Conservation (phyloP, 164 flowering plant genomes). For the Annona squamosa region DNA sequence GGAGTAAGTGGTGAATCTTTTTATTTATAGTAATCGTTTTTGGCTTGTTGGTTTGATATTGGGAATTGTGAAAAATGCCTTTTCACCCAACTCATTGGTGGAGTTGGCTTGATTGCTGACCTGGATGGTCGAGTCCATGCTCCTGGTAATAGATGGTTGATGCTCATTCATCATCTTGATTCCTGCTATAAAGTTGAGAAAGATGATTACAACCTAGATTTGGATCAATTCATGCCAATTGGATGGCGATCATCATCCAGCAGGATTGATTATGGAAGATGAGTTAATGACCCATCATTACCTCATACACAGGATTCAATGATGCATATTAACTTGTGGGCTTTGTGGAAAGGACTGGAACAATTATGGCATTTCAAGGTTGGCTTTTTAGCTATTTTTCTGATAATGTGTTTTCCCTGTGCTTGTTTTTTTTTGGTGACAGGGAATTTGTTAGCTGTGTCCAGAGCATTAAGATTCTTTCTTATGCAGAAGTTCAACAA, state of each 20-base stretch:
- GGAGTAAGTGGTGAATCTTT: slow-evolving; percentile 63
- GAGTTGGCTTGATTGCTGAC: background rate
- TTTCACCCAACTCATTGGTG: background rate
- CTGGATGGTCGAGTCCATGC: background rate
- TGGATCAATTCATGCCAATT: background rate
- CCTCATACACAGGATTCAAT: too few relatives aligned
- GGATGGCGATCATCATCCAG: background rate
- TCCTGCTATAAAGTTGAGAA: background rate
- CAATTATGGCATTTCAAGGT: background rate
- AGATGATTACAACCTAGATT: background rate
- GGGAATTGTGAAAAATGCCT: background rate
- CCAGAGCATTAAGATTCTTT: slow-evolving; percentile 84
- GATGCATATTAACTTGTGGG: background rate
- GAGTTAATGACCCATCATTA: too few relatives aligned
- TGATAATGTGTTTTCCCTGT: background rate
- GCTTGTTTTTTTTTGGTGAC: slow-evolving; percentile 9
- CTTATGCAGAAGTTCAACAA: slow-evolving; percentile 81
- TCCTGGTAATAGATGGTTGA: background rate
- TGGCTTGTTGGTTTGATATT: background rate
- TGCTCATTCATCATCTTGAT: background rate
- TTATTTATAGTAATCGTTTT: background rate
- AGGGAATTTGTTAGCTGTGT: slow-evolving; percentile 93
- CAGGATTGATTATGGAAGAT: too few relatives aligned
- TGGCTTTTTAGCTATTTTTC: background rate
- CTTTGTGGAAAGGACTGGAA: background rate